phyloP scores from a whole-genome alignment of 371 early-diverging fungal genomes.

The Saksenaea vasiformis region DNA sequence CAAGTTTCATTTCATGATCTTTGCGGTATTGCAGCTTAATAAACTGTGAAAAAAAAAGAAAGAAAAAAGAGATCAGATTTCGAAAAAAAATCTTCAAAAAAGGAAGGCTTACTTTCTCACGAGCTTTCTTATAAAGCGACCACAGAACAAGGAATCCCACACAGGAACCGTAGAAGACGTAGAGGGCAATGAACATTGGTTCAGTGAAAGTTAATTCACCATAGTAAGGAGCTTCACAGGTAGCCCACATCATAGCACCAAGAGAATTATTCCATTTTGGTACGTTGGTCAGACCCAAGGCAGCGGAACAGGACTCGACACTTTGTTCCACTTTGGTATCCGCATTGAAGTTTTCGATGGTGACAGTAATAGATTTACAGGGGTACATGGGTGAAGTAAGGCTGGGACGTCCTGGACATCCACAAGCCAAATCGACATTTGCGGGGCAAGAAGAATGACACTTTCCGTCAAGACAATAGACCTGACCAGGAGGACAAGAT shows the following conservation, averaged over 20 bases:
- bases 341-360: constrained; percentile 46
- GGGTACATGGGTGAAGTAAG: constrained; percentile 28
- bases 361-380: constrained; percentile 26
- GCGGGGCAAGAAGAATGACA: constrained; percentile 43
- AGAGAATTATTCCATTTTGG: constrained; percentile 41
- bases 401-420: constrained; percentile 44
- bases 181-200: constrained; percentile 49
- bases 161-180: constrained; percentile 64
- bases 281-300: constrained; percentile 25
- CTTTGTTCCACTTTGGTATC: constrained; percentile 45
- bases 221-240: constrained; percentile 53
- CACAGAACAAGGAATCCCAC: constrained; percentile 54
- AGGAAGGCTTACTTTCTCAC: constrained; percentile 30
- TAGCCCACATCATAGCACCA: constrained; percentile 47
- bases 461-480: constrained; percentile 53
- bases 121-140: constrained; percentile 56
- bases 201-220: constrained; percentile 46
- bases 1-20: not conserved
- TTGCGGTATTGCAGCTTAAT: not conserved
- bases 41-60: not conserved
- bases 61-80: not conserved
- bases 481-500: constrained; percentile 42
- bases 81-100: not conserved
- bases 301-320: constrained; percentile 35
- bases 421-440: constrained; percentile 33